phyloP scores from a whole-genome alignment of 1,139 yeast species.

The Geotrichum europaeum region DNA sequence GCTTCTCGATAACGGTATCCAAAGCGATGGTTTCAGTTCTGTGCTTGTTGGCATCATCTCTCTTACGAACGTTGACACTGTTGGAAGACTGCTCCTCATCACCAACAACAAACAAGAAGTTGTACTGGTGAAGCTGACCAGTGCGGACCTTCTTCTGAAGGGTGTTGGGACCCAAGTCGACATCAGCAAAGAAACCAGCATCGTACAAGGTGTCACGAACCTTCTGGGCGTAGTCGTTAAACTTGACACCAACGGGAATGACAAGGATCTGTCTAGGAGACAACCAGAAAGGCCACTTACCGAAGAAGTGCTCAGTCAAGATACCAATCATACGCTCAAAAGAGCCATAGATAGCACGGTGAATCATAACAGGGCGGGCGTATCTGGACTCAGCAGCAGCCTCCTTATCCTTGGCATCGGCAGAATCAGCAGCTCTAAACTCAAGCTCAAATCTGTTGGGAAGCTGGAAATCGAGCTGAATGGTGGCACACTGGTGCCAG shows the following conservation, averaged over 20 bases:
- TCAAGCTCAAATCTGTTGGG: conserved; percentile 87
- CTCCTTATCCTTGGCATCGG: conserved; percentile 20
- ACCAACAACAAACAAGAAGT: conserved; percentile 93
- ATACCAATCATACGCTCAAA: conserved; percentile 98
- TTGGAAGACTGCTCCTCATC: conserved; percentile 76
- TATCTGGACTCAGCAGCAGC: conserved; percentile 30
- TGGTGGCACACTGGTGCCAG: conserved; percentile 98
- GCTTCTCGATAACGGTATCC: conserved; percentile 62
- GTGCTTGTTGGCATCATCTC: conserved; percentile 80
- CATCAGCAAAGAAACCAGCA: conserved; percentile 81
- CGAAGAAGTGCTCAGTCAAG: conserved; percentile 93
- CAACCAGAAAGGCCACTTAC: conserved; percentile 99
- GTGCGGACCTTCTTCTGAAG: conserved; percentile 94
- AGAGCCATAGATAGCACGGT: conserved; percentile 95
- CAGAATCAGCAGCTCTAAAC: conserved; percentile 68
- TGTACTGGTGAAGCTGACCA: conserved; percentile 88
- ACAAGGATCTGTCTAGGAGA: conserved; percentile 95
- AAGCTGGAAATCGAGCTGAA: conserved; percentile 76
- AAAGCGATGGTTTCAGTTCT: conserved; percentile 77
- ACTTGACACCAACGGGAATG: conserved; percentile 93
- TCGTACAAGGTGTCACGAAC: conserved; percentile 65
- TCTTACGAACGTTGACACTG: conserved; percentile 85
- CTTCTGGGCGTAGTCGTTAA: conserved; percentile 77
- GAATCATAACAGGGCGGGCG: conserved; percentile 90
- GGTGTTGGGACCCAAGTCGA: conserved; percentile 88